Base-by-base conservation (phyloP, 164 flowering plant species). In the Brasenia schreberi region DNA sequence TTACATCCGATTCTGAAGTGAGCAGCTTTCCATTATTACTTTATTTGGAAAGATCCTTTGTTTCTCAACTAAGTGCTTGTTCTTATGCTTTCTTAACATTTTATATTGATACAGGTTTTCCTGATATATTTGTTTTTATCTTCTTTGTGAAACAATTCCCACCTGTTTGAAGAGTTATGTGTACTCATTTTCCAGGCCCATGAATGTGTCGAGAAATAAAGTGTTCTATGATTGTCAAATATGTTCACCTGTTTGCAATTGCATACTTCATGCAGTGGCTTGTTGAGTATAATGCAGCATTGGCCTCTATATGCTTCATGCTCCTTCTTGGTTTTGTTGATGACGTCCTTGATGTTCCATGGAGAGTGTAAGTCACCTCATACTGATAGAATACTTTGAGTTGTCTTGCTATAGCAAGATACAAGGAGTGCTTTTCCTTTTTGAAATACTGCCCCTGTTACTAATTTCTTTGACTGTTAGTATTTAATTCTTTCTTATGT, bases 271-370 rank as follows among this genome's bases (percentile, higher is more conserved):
- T 81, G 79, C 85, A 90, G 97, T 94, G 96, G 98, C 97, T 91
- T 69, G 95, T 89, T 68, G 95, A 89, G 80, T 93, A 89, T 75
- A 87, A 86, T 82, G 98, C 97, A 63, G 98, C 97, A 70, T 71
- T 94, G 69, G 91, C 85, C 69, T 89, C 90, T 62, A 83, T 91
- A 70, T 84, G 95, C 78, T 91, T 90, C 82, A 91, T 94, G 97
- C 78, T 77, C 68, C 81, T 94, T 71, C 97, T 94, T 76, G 98
- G 98, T 63, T 94, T 93, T 83, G 86, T 93, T 5, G 98, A 93
- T 80, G 98, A 93, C 75, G 96, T 93, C 72, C 89, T 93, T 62
- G 98, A 90, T 81, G 71, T 89, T 19, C 98, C 98, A 45, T 90
- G 98, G 98, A 89, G 98, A 76, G 89, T 93, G 98, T 93, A 79